phyloP scores from a whole-genome alignment of 148 eudicot genomes.

The Oxyria digyna region DNA sequence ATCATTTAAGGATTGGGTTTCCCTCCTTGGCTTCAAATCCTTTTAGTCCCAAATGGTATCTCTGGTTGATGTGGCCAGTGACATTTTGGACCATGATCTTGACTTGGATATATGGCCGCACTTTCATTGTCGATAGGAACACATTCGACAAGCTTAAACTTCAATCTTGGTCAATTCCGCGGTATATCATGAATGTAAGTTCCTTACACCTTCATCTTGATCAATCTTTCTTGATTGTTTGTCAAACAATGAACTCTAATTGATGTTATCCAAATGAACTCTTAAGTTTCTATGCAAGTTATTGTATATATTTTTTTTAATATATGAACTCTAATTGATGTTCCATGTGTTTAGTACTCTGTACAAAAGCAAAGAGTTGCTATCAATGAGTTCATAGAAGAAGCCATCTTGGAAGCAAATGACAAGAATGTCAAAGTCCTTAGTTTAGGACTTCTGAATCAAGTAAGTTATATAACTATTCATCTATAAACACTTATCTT shows the following conservation, averaged over 20 bases:
- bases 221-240: too few species aligned
- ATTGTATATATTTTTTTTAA: too few species aligned
- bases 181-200: conserved; percentile 29
- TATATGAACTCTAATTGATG: background rate
- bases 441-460: conserved; percentile 43
- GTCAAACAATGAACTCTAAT: background rate
- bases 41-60: conserved; percentile 13
- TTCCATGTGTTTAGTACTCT: conserved; percentile 21
- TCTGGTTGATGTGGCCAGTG: conserved; percentile 25
- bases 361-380: conserved; percentile 31
- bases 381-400: conserved; percentile 39
- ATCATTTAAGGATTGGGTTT: conserved; percentile 26
- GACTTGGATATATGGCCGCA: conserved; percentile 14
- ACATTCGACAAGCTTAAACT: conserved; percentile 26
- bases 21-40: conserved; percentile 32
- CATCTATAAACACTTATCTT: background rate
- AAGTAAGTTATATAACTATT: conserved; percentile 21
- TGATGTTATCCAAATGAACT: too few species aligned
- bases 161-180: conserved; percentile 43
- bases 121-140: conserved; percentile 30
- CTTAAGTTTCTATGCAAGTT: too few species aligned
- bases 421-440: conserved; percentile 34
- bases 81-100: conserved; percentile 23
- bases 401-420: conserved; percentile 45
- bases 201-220: background rate